Evolutionary conservation across 768 basidiomycete species (phyloP), one percentile per base, ranked within the genome.

Genomic region (Filobasidium floriforme): DNA sequence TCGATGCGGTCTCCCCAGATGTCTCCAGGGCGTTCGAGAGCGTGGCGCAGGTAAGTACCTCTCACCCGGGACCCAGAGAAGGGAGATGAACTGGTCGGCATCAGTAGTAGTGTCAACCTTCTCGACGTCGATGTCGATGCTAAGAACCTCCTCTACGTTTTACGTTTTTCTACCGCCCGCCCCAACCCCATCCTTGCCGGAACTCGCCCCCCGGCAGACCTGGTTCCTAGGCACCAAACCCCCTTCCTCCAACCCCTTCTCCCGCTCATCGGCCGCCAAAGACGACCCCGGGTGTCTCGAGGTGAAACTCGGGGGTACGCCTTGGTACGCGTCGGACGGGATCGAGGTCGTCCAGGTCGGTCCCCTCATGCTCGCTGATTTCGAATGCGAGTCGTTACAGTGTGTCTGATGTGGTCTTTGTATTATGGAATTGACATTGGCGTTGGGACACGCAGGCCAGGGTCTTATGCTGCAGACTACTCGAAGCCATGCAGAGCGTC

Each of bases 341-440:
- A 49, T 49, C 46, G 46, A 49, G 46, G 46, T 49, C 46, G 22
- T 49, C 46, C 46, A 49, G 46, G 46, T 49, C 18, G 14, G 46
- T 49, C 46, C 32, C 3, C 32, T 37, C 32, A 9, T 37, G 4
- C 32, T 37, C 32, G 32, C 9, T 37, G 32, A 37, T 37, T 37
- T 37, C n/a, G n/a, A n/a, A n/a, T n/a, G n/a, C n/a, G n/a, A n/a
- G n/a, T n/a, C n/a, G n/a, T n/a, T n/a, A n/a, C n/a, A n/a, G n/a
- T n/a, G n/a, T n/a, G n/a, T n/a, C n/a, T n/a, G n/a, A n/a, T n/a
- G n/a, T n/a, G n/a, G n/a, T n/a, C n/a, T n/a, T n/a, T n/a, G n/a
- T n/a, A n/a, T n/a, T n/a, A n/a, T n/a, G n/a, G n/a, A n/a, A n/a
- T n/a, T n/a, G n/a, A n/a, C n/a, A n/a, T n/a, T n/a, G n/a, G n/a